These are phyloP conservation scores for Aciculosporium take DNA, from an alignment of 2,329 filamentous ascomycete species.

Conservation along the genomic window DNA sequence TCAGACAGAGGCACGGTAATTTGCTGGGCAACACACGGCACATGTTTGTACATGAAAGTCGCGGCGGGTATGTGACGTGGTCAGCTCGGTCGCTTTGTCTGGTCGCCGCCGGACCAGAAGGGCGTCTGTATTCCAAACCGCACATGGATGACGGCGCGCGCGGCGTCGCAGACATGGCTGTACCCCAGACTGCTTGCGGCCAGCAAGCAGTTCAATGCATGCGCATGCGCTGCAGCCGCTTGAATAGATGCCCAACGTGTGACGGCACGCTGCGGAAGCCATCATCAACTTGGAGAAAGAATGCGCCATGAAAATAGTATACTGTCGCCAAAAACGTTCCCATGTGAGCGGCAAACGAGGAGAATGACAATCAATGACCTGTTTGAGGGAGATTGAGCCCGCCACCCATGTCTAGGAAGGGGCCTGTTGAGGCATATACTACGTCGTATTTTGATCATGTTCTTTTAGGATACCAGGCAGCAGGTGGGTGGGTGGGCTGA, in stretches of 20 bases:
- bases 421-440: background rate
- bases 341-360: too few relatives aligned
- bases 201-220: background rate
- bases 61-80: constrained; percentile 8
- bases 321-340: too few relatives aligned
- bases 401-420: background rate
- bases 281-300: too few relatives aligned
- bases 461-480: too few relatives aligned
- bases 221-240: background rate
- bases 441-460: too few relatives aligned
- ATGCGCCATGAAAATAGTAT: too few relatives aligned
- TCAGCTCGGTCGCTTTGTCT: constrained; percentile 4
- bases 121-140: background rate
- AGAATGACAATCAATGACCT: too few relatives aligned
- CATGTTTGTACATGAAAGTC: background rate
- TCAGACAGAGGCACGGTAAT: background rate
- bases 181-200: constrained; percentile 3
- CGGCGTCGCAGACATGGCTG: background rate
- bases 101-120: background rate
- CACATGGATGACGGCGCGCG: background rate
- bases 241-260: constrained; percentile 4
- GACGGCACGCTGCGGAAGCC: background rate
- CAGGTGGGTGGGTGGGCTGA: too few relatives aligned
- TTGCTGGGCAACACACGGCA: background rate
- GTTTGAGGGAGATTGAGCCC: background rate